phyloP scores from a whole-genome alignment of 2,329 filamentous ascomycete genomes.

The Didymella pomorum region DNA sequence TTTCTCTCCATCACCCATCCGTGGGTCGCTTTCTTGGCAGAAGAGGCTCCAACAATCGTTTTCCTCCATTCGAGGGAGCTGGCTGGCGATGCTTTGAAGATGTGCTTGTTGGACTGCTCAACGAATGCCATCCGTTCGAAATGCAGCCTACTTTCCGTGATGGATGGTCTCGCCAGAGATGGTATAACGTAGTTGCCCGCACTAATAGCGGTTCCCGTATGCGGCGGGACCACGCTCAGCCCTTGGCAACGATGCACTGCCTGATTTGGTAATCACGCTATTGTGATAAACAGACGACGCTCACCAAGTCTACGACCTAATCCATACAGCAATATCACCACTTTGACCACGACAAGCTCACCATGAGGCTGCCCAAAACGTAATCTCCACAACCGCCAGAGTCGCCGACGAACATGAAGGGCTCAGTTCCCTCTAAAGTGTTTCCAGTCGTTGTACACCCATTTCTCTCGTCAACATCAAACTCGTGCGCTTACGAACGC shows the following conservation, averaged over 20 bases:
- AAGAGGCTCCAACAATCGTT: too few species aligned
- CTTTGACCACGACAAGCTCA: too few species aligned
- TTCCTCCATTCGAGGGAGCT: not conserved
- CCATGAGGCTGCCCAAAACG: not conserved
- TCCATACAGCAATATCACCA: not conserved
- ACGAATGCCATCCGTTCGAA: not conserved
- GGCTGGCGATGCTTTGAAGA: not conserved
- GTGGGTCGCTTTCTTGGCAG: not conserved
- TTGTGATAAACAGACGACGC: not conserved
- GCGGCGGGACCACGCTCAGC: not conserved
- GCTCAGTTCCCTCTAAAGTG: not conserved
- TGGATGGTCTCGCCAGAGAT: too few species aligned
- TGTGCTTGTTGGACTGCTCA: not conserved
- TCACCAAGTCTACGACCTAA: too few species aligned
- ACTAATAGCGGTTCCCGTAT: not conserved
- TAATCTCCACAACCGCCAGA: not conserved
- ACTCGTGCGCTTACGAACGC: conserved; percentile 29
- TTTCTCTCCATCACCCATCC: not conserved
- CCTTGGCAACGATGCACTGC: conserved; percentile 9
- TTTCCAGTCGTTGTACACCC: conserved; percentile 24
- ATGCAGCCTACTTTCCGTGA: not conserved
- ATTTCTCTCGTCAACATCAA: conserved; percentile 12
- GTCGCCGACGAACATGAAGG: not conserved
- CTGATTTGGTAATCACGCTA: not conserved
- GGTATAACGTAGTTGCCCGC: not conserved